Evolutionary conservation across 208 protist genomes (phyloP).

Genomic region (Willaertia magna): DNA sequence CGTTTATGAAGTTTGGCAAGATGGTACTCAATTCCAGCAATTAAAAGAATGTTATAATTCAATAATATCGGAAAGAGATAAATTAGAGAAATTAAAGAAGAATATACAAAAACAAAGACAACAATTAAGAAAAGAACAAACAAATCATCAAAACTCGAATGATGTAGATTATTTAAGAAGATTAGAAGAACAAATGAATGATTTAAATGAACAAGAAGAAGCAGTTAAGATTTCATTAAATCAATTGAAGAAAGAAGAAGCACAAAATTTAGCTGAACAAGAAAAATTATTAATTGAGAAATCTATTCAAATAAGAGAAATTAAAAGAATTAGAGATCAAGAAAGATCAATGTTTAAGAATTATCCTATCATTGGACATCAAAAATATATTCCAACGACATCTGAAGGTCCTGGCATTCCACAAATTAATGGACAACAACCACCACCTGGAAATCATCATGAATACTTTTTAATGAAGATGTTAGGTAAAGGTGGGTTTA

Average conservation of each 20-base stretch:
- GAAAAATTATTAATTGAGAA: neutral
- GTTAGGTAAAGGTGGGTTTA: constrained; percentile 83
- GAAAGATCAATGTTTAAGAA: neutral
- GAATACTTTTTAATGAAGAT: constrained; percentile 70
- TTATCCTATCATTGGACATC: neutral
- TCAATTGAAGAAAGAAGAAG: neutral
- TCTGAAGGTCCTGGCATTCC: neutral
- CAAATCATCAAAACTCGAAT: neutral
- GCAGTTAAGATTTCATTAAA: neutral
- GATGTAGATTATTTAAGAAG: neutral
- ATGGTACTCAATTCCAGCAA: neutral
- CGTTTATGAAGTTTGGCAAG: constrained; percentile 8
- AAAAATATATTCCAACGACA: neutral
- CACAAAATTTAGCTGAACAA: neutral
- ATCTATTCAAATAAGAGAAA: neutral
- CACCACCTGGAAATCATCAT: neutral
- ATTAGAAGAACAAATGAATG: neutral
- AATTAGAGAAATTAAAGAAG: neutral
- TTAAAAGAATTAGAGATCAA: constrained; percentile 6
- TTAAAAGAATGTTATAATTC: neutral
- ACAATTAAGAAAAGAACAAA: neutral
- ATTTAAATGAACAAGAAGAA: constrained; percentile 1
- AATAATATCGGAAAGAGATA: neutral
- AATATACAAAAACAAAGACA: neutral
- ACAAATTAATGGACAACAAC: neutral